Evolutionary conservation across 2,329 filamentous ascomycete genomes (phyloP).

Genomic region (Blumeriella jaapii): DNA sequence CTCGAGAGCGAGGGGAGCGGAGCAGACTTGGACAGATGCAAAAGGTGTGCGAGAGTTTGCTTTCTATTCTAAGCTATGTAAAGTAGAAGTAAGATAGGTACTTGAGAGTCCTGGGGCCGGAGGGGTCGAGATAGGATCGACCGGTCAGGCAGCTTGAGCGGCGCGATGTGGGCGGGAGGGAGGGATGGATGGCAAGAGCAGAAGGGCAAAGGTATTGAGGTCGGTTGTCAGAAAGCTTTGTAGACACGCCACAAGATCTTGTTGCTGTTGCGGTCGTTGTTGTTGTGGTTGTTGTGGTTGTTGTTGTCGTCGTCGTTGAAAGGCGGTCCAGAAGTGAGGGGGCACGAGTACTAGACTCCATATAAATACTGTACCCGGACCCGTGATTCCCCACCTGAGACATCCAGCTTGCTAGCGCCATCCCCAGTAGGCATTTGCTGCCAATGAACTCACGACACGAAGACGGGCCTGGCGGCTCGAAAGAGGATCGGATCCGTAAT

Average conservation of each 20-base stretch:
- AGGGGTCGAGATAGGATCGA: constrained; percentile 8
- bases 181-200: constrained; percentile 4
- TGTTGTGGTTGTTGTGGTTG: no score
- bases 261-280: no score
- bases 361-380: constrained; percentile 1
- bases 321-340: neutral
- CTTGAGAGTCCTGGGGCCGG: constrained; percentile 20
- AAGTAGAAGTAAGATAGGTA: constrained; percentile 19
- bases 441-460: constrained; percentile 24
- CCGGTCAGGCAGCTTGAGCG: constrained; percentile 4
- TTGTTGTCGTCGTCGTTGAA: neutral
- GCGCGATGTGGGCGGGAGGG: no score
- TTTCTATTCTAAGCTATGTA: constrained; percentile 41
- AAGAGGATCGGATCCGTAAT: neutral
- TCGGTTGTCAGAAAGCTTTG: no score
- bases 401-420: constrained; percentile 17
- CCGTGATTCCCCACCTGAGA: constrained; percentile 18
- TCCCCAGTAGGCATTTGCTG: constrained; percentile 6
- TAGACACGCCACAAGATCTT: no score
- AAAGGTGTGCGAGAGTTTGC: constrained; percentile 30
- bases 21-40: constrained; percentile 26
- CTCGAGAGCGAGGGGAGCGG: constrained; percentile 21
- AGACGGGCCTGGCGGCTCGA: no score
- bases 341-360: constrained; percentile 7
- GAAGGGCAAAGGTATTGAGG: no score